Evolutionary conservation across 208 protist species (phyloP).

Genomic region (Crithidia expoeki): DNA sequence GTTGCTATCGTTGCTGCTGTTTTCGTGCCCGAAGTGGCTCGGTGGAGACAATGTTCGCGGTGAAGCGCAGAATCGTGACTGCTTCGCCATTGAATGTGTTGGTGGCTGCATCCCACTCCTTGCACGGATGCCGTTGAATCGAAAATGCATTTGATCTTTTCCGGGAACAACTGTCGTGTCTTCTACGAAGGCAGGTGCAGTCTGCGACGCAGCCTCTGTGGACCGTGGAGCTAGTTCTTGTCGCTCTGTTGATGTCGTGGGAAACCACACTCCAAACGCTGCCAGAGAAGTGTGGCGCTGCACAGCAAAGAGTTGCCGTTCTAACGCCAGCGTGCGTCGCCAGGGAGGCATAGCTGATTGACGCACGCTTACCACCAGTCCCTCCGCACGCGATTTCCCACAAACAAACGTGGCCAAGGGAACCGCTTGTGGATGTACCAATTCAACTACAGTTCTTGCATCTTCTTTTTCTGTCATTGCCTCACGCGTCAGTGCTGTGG

Average conservation of each 20-base stretch:
- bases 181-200: background rate
- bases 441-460: background rate
- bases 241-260: background rate
- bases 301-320: conserved; percentile 10
- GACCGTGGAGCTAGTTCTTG: background rate
- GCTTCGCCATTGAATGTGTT: too few species aligned
- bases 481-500: background rate
- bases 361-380: background rate
- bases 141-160: too few species aligned
- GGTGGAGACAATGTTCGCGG: background rate
- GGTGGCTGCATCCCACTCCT: too few species aligned
- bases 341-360: background rate
- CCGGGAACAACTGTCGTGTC: too few species aligned
- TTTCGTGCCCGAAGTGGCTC: background rate
- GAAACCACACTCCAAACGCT: background rate
- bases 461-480: background rate
- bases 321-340: background rate
- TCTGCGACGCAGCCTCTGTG: background rate
- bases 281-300: conserved; percentile 2
- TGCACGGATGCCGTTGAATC: too few species aligned
- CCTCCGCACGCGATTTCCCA: background rate
- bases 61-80: background rate
- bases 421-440: background rate
- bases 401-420: background rate
- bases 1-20: background rate